Conservation (phyloP, 1,284 basidiomycete genomes). For the Trametes pubescens region DNA sequence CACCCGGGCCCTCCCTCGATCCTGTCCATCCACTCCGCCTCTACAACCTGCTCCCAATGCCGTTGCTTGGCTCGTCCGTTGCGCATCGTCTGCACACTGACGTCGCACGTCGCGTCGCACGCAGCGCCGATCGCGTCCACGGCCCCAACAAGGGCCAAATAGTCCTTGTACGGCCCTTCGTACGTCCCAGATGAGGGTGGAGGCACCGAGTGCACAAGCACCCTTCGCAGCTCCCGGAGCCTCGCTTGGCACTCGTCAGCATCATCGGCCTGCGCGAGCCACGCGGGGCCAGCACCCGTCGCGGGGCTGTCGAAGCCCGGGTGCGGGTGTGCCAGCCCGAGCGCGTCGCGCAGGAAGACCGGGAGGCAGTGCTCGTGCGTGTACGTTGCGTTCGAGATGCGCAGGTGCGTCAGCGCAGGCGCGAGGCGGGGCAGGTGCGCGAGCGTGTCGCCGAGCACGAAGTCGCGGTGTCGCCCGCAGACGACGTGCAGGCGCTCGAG, state of each 20-base stretch:
- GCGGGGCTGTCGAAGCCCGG: neutral
- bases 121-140: constrained; percentile 19
- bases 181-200: constrained; percentile 13
- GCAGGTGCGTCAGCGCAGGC: constrained; percentile 28
- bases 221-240: constrained; percentile 17
- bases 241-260: neutral
- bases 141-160: constrained; percentile 19
- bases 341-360: constrained; percentile 26
- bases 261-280: neutral
- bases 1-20: constrained; percentile 23
- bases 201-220: constrained; percentile 26
- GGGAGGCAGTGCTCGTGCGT: constrained; percentile 29
- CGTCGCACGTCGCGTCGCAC: constrained; percentile 18
- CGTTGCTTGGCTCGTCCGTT: constrained; percentile 19
- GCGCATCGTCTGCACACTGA: constrained; percentile 15
- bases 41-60: constrained; percentile 21
- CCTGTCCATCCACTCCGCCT: constrained; percentile 21
- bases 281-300: neutral
- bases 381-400: constrained; percentile 32
- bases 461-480: constrained; percentile 31
- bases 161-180: constrained; percentile 21
- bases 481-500: constrained; percentile 32
- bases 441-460: constrained; percentile 27
- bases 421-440: constrained; percentile 23
- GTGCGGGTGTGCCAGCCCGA: constrained; percentile 9